Evolutionary conservation across 352 stramenopile genomes (phyloP).

Genomic region (Blastocystis sp.): DNA sequence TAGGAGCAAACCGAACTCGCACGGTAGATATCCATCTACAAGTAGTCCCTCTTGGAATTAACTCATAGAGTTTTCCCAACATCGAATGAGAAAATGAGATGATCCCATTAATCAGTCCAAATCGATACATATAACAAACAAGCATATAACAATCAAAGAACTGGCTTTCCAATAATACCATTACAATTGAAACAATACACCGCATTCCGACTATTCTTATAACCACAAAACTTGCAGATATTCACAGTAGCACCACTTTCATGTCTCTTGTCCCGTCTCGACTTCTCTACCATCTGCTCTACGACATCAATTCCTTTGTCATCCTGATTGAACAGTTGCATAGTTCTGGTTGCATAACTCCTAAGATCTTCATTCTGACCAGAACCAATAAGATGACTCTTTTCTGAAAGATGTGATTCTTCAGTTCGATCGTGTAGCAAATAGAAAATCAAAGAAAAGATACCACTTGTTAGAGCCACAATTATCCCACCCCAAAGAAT

Average conservation of each 20-base stretch:
- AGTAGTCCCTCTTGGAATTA: background rate
- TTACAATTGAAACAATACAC: slow-evolving; percentile 28
- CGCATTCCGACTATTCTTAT: slow-evolving; percentile 13
- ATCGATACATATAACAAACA: background rate
- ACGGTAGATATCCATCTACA: background rate
- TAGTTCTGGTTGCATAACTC: no score
- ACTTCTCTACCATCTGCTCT: background rate
- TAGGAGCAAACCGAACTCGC: slow-evolving; percentile 77
- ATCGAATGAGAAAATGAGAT: no score
- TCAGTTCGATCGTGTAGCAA: no score
- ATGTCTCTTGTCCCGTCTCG: background rate
- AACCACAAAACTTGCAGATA: slow-evolving; percentile 18
- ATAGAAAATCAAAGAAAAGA: no score
- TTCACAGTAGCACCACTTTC: background rate
- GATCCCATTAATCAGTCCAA: background rate
- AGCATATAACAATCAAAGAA: background rate
- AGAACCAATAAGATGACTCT: no score
- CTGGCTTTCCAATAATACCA: slow-evolving; percentile 1
- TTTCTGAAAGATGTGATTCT: no score
- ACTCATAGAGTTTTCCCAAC: background rate
- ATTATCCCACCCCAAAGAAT: no score
- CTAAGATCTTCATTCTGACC: no score
- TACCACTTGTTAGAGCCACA: no score
- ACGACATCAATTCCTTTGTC: background rate
- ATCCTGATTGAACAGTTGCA: background rate